Base-by-base conservation (phyloP, 148 eudicot genomes). In the Diospyros lotus region DNA sequence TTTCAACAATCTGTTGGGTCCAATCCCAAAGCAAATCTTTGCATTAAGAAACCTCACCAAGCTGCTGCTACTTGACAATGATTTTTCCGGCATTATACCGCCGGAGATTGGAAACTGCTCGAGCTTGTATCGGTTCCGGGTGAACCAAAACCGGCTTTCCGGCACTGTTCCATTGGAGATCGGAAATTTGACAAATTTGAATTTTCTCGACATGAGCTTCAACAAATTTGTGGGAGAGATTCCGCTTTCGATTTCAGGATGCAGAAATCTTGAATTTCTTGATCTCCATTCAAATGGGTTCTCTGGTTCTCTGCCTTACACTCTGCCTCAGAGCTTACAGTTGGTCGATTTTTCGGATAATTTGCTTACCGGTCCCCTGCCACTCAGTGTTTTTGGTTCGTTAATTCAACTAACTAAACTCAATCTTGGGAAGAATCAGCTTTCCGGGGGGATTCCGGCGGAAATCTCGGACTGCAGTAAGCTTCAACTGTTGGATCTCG, bases 161-260 rank as follows among this genome's bases (percentile, higher is more conserved):
- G 99, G 99, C 50, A 86, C 88, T 80, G 73, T 96, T 87, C 98
- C 99, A 85, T 84, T 89, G 17, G 97, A 96, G 60, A 84, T 93
- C 59, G 99, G 97, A 62, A 86, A 81, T 8, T 84, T 91, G 71
- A 86, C 81, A 61, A 85, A 59, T 80, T 80, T 96, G 45, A 93
- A 91, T 78, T 96, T 96, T 70, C 80, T 93, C 14, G 99, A 96
- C 78, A 89, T 93, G 86, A 83, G 97, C 75, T 68, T 67, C 52
- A 93, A 96, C 76, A 84, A 48, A 55, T 84, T 96, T 67, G 86
- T 81, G 53, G 99, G 99, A 38, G 82, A 54, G 53, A 82, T 93
- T 52, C 98, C 98, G 40, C 56, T 78, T 15, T 85, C 98, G 1
- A 74, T 93, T 18, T 89, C 94, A 1, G 91, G 87, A 41, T 96